Evolutionary conservation across 371 early-diverging fungal species (phyloP), one percentile per base, ranked within the genome.

Genomic region (Mucor lusitanicus): DNA sequence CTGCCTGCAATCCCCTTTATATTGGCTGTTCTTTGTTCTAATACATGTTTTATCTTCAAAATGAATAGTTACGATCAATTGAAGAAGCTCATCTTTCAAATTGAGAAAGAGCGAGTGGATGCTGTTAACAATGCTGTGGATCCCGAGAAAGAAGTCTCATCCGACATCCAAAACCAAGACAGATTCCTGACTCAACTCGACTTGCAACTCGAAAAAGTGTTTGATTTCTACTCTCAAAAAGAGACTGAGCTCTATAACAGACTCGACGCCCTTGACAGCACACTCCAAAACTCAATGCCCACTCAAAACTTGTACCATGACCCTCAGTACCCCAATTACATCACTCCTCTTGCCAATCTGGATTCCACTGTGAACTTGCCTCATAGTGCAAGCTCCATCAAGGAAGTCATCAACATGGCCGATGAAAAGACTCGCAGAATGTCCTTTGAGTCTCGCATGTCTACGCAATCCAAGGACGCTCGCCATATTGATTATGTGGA

Each of bases 71-170:
- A 97, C 78, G 91, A 93, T 37, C 87, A 91, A 59, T 81, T 96
- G 59, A 97, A 97, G 72, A 96, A 95, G 71, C 81, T 91, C 56
- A 88, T 95, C 37, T 96, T 96, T 73, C 90, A 90, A 61, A 81
- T 94, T 62, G 98, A 96, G 80, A 94, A 92, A 77, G 94, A 94
- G 32, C 83, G 88, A 19, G 87, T 95, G 0, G 87, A 88, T n/a
- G 71, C 85, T 27, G 57, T 65, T 13, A 55, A 70, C 46, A 67
- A 64, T 63, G 56, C 63, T 35, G 66, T 54, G 40, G 81, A 77
- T 66, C 67, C 73, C 46, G 77, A 77, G 57, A 69, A 63, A 21
- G 42, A 40, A 25, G 13, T 64, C 11, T 48, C 58, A 4, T 25
- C 35, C 30, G 13, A 61, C 12, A 21, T 59, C 5, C 6, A 67